Conservation (phyloP, 1,139 yeast genomes). For the Candida sojae region DNA sequence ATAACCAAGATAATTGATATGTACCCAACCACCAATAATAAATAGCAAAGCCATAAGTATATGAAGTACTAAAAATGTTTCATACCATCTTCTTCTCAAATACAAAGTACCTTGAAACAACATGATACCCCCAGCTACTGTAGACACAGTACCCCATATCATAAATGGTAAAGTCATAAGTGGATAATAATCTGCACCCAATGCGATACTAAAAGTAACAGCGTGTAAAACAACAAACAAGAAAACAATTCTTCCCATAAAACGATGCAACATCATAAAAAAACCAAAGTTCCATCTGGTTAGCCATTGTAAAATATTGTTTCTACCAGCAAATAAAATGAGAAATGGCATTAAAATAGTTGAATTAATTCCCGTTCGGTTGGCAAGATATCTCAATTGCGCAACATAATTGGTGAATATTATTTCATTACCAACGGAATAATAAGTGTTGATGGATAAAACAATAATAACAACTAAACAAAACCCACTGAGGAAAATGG, state of each 20-base stretch:
- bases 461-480: constrained; percentile 44
- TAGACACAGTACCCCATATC: constrained; percentile 54
- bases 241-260: constrained; percentile 49
- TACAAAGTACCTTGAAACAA: constrained; percentile 49
- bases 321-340: constrained; percentile 55
- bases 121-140: constrained; percentile 36
- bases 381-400: constrained; percentile 37
- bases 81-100: constrained; percentile 62
- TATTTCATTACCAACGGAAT: constrained; percentile 20
- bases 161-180: constrained; percentile 34
- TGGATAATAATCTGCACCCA: constrained; percentile 15
- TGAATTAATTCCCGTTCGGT: constrained; percentile 55
- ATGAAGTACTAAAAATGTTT: constrained; percentile 61
- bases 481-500: constrained; percentile 31
- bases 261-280: constrained; percentile 52
- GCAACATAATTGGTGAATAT: constrained; percentile 18
- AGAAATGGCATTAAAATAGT: constrained; percentile 48
- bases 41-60: constrained; percentile 57
- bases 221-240: constrained; percentile 38
- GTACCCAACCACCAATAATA: constrained; percentile 60
- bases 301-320: constrained; percentile 47
- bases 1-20: constrained; percentile 50
- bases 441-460: constrained; percentile 25
- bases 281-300: constrained; percentile 58
- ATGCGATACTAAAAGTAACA: constrained; percentile 24